These are phyloP conservation scores for Ceratocystis cubensis DNA, from an alignment of 2,329 filamentous ascomycete species.

Conservation along the genomic window DNA sequence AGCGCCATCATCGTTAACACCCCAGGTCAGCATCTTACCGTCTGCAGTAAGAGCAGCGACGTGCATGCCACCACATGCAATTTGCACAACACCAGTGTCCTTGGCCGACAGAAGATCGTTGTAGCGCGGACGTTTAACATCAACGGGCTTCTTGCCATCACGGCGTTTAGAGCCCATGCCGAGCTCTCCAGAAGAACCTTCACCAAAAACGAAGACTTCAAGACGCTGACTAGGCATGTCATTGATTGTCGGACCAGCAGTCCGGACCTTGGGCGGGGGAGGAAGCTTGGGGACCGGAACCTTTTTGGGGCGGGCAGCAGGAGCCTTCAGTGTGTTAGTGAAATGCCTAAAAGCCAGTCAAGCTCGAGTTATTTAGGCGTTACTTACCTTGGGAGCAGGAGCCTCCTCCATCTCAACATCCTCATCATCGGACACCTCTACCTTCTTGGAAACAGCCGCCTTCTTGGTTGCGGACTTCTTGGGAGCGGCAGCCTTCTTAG, in stretches of 20 bases:
- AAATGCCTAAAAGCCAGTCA: neutral
- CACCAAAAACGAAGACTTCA: conserved; percentile 69
- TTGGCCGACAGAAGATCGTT: conserved; percentile 52
- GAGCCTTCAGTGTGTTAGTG: neutral
- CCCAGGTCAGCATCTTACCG: conserved; percentile 75
- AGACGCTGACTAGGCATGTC: conserved; percentile 48
- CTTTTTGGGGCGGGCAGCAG: conserved; percentile 32
- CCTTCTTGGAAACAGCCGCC: conserved; percentile 41
- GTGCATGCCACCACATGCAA: conserved; percentile 76
- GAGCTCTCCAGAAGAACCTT: conserved; percentile 69
- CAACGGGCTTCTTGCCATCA: conserved; percentile 48
- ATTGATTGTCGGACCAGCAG: conserved; percentile 58
- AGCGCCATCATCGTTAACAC: conserved; percentile 74
- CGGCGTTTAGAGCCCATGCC: conserved; percentile 60
- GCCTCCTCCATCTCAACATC: conserved; percentile 24
- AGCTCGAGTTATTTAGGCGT: neutral
- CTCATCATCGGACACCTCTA: conserved; percentile 22
- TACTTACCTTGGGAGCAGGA: conserved; percentile 22
- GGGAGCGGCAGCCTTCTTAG: conserved; percentile 43
- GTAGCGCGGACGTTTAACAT: conserved; percentile 71
- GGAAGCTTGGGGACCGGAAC: conserved; percentile 23
- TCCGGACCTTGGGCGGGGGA: conserved; percentile 14
- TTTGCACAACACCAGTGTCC: conserved; percentile 60
- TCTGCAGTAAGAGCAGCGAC: conserved; percentile 62
- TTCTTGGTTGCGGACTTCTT: conserved; percentile 24